Percentiles rank a stretch among this genome's conserved stretches.
Conservation (phyloP, 345 rosid species). For the Aegle marmelos region DNA sequence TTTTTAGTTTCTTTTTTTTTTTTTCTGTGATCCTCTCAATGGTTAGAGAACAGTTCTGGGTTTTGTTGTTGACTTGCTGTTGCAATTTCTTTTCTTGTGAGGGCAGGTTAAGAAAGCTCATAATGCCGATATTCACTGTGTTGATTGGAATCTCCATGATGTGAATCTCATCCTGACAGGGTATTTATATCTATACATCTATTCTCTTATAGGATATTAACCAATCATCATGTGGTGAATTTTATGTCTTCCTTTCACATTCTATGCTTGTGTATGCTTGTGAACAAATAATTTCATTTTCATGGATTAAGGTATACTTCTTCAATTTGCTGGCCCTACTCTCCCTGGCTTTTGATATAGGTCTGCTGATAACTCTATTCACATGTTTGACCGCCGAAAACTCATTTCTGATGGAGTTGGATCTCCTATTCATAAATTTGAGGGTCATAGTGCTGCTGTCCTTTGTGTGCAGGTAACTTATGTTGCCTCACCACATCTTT, state of each 20-base stretch:
- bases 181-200: constrained; percentile 21
- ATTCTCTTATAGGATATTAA: background rate
- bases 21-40: background rate
- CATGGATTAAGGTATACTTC: background rate
- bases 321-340: background rate
- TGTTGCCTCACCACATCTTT: background rate
- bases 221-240: background rate
- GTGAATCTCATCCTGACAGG: constrained; percentile 61
- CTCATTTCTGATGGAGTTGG: constrained; percentile 58
- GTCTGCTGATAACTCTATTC: constrained; percentile 51
- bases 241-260: background rate
- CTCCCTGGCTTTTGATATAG: constrained; percentile 16
- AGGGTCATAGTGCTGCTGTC: constrained; percentile 80
- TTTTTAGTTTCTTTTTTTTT: too few relatives aligned
- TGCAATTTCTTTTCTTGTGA: background rate
- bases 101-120: constrained; percentile 70
- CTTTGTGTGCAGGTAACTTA: constrained; percentile 79
- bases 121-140: constrained; percentile 63
- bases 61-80: background rate
- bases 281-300: background rate
- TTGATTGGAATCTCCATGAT: constrained; percentile 75
- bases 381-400: constrained; percentile 55
- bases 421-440: constrained; percentile 65
- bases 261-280: background rate
- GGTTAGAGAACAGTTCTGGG: background rate